Conservation (phyloP, 2,329 filamentous ascomycete genomes). For the Lachnellula cervina region DNA sequence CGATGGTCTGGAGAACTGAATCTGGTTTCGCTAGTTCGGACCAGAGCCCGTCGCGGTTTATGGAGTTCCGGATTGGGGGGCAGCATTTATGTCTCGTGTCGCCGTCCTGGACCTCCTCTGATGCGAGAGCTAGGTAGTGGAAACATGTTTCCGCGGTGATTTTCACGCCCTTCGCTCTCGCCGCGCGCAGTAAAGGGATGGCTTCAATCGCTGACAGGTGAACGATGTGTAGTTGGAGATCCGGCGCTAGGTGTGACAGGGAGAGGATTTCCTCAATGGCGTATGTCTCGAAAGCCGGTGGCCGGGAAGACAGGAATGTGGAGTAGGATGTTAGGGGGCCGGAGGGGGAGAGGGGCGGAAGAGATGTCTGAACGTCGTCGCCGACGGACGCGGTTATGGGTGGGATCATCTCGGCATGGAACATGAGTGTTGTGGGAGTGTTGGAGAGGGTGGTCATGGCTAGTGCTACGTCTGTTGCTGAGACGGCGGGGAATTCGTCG, state of each 20-base stretch:
- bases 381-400: conserved; percentile 75
- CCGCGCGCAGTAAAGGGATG: conserved; percentile 60
- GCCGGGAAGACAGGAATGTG: conserved; percentile 88
- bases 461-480: conserved; percentile 68
- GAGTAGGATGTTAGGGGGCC: conserved; percentile 74
- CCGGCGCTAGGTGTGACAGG: conserved; percentile 72
- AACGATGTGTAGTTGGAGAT: conserved; percentile 82
- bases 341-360: conserved; percentile 63
- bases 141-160: conserved; percentile 75
- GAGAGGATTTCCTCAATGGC: conserved; percentile 84
- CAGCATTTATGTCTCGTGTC: conserved; percentile 73
- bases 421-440: conserved; percentile 89
- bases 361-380: conserved; percentile 66
- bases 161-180: conserved; percentile 57
- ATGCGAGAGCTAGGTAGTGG: conserved; percentile 66
- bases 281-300: conserved; percentile 84
- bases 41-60: conserved; percentile 66
- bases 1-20: conserved; percentile 84
- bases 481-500: conserved; percentile 93
- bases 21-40: conserved; percentile 65
- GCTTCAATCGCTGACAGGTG: conserved; percentile 66
- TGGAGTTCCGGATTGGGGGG: conserved; percentile 61
- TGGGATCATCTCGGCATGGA: conserved; percentile 98
- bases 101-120: conserved; percentile 60
- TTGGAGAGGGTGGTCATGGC: conserved; percentile 79